Conservation (phyloP, 2,329 filamentous ascomycete species). For the Aspergillus ruber region DNA sequence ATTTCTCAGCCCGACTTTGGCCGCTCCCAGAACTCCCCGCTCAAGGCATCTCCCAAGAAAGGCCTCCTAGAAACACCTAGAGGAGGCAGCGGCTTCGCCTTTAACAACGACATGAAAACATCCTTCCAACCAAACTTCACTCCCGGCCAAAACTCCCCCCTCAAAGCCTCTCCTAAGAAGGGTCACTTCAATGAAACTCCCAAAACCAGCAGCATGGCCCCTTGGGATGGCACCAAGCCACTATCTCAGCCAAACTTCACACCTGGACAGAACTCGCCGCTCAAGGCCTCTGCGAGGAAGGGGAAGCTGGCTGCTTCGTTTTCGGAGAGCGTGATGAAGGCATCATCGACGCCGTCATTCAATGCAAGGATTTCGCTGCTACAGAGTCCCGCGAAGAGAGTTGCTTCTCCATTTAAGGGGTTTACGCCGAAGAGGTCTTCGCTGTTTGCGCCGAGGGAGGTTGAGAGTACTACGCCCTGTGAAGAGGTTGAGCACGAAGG, state of each 20-base stretch:
- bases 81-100: slow-evolving; percentile 7
- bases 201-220: not conserved
- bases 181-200: slow-evolving; percentile 21
- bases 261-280: slow-evolving; percentile 29
- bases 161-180: slow-evolving; percentile 17
- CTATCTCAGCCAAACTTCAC: slow-evolving; percentile 18
- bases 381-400: slow-evolving; percentile 40
- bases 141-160: slow-evolving; percentile 11
- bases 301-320: slow-evolving; percentile 31
- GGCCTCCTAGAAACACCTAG: slow-evolving; percentile 15
- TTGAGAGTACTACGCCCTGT: not conserved
- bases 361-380: slow-evolving; percentile 32
- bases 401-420: slow-evolving; percentile 34
- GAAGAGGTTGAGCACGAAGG: not conserved
- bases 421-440: slow-evolving; percentile 14
- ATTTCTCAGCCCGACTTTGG: slow-evolving; percentile 18
- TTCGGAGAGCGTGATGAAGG: slow-evolving; percentile 26
- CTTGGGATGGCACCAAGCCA: slow-evolving; percentile 7
- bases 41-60: slow-evolving; percentile 41
- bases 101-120: slow-evolving; percentile 1
- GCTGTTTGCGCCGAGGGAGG: not conserved
- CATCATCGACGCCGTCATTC: slow-evolving; percentile 25
- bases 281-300: slow-evolving; percentile 37
- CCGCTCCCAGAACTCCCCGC: slow-evolving; percentile 29
- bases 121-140: slow-evolving; percentile 15